These are phyloP conservation scores for Coniochaeta hoffmannii DNA, from an alignment of 2,329 filamentous ascomycete genomes.

Conservation along the genomic window DNA sequence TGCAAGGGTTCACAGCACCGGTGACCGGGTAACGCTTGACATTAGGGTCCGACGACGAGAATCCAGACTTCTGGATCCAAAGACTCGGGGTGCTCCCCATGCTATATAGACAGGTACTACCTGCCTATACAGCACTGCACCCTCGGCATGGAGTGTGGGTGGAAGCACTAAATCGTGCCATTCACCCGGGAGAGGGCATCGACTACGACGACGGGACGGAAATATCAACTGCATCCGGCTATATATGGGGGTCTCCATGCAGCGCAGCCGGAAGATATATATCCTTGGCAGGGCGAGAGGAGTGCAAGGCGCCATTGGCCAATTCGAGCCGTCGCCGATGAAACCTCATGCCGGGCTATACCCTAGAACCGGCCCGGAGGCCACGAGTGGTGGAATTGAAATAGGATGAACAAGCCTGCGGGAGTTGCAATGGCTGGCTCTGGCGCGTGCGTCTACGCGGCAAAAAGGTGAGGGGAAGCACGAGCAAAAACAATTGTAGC, in stretches of 20 bases:
- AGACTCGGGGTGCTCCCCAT: neutral
- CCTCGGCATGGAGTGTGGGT: neutral
- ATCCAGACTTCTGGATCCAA: neutral
- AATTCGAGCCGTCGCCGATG: neutral
- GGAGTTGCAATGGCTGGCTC: neutral
- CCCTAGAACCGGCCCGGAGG: neutral
- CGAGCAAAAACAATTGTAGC: neutral
- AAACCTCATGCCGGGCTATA: neutral
- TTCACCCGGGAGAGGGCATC: constrained; percentile 15
- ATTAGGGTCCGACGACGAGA: neutral
- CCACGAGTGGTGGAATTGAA: neutral
- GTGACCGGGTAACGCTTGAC: neutral
- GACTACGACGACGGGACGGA: constrained; percentile 6
- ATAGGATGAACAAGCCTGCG: neutral
- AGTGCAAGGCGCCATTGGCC: neutral
- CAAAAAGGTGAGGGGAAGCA: neutral
- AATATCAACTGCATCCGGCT: constrained; percentile 9
- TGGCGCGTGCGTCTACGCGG: neutral
- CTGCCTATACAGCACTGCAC: constrained; percentile 1
- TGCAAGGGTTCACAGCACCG: neutral
- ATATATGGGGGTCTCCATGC: constrained; percentile 13
- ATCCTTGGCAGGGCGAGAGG: constrained; percentile 1
- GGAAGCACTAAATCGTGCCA: constrained; percentile 13
- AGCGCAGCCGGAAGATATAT: constrained; percentile 1
- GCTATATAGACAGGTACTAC: neutral